A percentile compares a stretch with the other conserved stretches of the same genome.
These are phyloP conservation scores for Scorias spongiosa DNA, from an alignment of 2,329 filamentous ascomycete genomes.

Conservation along the genomic window DNA sequence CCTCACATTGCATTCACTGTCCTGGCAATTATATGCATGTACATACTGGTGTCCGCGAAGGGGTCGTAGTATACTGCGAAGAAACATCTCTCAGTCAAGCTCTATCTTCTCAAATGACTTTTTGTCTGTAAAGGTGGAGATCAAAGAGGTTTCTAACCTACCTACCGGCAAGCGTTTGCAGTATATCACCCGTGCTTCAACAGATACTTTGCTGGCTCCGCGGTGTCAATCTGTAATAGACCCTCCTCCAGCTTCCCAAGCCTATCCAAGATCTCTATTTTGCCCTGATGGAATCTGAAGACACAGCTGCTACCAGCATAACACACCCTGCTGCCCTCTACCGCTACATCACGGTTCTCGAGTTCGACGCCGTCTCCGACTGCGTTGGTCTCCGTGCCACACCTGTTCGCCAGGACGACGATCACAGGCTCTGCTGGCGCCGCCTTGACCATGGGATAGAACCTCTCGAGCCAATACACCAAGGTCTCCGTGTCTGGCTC, in stretches of 20 bases:
- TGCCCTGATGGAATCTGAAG: constrained; percentile 48
- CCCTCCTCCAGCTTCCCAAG: constrained; percentile 56
- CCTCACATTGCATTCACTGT: too few species aligned
- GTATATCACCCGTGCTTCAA: constrained; percentile 6
- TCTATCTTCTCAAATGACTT: too few species aligned
- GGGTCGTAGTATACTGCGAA: too few species aligned
- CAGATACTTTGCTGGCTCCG: constrained; percentile 9
- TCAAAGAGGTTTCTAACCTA: too few species aligned
- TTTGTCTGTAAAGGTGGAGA: too few species aligned
- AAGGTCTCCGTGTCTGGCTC: constrained; percentile 57
- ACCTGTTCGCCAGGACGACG: constrained; percentile 56
- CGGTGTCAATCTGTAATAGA: constrained; percentile 53
- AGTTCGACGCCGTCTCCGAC: constrained; percentile 8
- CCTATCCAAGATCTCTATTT: constrained; percentile 53
- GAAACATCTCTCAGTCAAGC: too few species aligned
- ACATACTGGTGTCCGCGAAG: too few species aligned
- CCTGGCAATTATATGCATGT: too few species aligned
- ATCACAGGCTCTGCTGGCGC: constrained; percentile 41
- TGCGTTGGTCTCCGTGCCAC: constrained; percentile 40
- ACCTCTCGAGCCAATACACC: constrained; percentile 57
- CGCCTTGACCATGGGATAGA: constrained; percentile 42
- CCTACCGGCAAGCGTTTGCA: too few species aligned
- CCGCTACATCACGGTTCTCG: constrained; percentile 16
- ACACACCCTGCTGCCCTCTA: constrained; percentile 28
- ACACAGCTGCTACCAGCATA: constrained; percentile 66